phyloP scores from a whole-genome alignment of 805 yeast genomes.

The Ogataea philodendri region DNA sequence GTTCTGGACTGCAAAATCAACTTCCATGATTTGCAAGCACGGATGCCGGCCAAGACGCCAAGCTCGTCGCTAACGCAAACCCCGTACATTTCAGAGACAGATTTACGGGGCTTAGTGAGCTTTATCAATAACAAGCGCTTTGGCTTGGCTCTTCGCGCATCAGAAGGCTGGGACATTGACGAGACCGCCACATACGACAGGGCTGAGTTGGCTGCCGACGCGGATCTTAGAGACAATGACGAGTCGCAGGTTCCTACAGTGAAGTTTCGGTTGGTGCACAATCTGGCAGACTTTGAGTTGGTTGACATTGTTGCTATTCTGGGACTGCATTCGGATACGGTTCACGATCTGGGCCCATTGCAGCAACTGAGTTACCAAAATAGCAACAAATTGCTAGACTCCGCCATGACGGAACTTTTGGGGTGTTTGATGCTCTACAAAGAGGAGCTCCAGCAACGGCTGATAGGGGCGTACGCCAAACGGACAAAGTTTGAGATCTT shows the following conservation, averaged over 20 bases:
- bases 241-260: conserved; percentile 33
- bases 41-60: conserved; percentile 48
- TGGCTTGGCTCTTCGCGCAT: conserved; percentile 26
- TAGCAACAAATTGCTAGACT: conserved; percentile 33
- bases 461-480: conserved; percentile 31
- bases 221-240: conserved; percentile 18
- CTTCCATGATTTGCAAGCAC: conserved; percentile 61
- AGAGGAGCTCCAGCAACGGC: conserved; percentile 31
- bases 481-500: conserved; percentile 35
- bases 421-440: conserved; percentile 31
- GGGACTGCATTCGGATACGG: conserved; percentile 5
- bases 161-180: conserved; percentile 15
- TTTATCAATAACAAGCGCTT: conserved; percentile 52
- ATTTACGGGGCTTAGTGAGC: conserved; percentile 58
- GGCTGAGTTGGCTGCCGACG: conserved; percentile 29
- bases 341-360: conserved; percentile 20
- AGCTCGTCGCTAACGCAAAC: conserved; percentile 49
- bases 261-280: conserved; percentile 46
- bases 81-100: conserved; percentile 57
- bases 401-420: conserved; percentile 30
- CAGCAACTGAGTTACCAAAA: conserved; percentile 23
- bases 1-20: conserved; percentile 66
- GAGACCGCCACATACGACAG: conserved; percentile 32
- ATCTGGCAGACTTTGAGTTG: conserved; percentile 42
- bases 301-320: conserved; percentile 30